These are phyloP conservation scores for Gremmenia infestans DNA, from an alignment of 2,329 filamentous ascomycete species.

Conservation along the genomic window DNA sequence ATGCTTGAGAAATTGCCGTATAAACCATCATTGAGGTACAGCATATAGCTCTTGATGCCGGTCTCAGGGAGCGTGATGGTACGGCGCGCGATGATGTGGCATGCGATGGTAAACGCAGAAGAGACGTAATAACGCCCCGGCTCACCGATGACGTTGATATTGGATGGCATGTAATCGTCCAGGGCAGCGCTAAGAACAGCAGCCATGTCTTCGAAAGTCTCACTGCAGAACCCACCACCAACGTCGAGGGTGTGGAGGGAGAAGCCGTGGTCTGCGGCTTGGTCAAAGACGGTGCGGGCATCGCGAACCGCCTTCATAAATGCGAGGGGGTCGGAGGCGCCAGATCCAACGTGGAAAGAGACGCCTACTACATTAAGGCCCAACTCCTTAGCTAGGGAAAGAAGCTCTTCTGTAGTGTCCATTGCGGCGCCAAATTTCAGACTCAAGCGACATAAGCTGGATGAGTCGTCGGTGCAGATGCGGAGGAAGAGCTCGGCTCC, in stretches of 20 bases:
- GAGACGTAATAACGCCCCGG: conserved; percentile 96
- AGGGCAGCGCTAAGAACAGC: conserved; percentile 72
- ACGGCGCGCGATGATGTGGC: conserved; percentile 92
- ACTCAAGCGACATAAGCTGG: conserved; percentile 88
- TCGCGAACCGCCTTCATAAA: conserved; percentile 90
- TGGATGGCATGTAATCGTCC: conserved; percentile 77
- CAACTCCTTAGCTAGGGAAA: conserved; percentile 74
- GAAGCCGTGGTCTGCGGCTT: conserved; percentile 72
- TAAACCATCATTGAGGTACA: conserved; percentile 95
- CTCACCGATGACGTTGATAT: conserved; percentile 85
- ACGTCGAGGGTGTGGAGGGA: conserved; percentile 85
- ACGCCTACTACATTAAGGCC: conserved; percentile 90
- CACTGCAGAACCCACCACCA: conserved; percentile 85
- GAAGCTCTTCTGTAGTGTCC: conserved; percentile 71
- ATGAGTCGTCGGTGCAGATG: conserved; percentile 94
- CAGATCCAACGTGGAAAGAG: conserved; percentile 96
- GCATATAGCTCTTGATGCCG: conserved; percentile 76
- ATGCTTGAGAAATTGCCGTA: conserved; percentile 99
- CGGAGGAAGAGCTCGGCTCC: conserved; percentile 87
- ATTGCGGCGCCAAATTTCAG: conserved; percentile 95
- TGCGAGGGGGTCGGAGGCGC: conserved; percentile 86
- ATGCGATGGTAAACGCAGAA: conserved; percentile 87
- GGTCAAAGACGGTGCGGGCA: conserved; percentile 82
- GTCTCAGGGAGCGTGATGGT: conserved; percentile 69
- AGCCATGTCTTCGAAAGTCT: conserved; percentile 90